phyloP scores from a whole-genome alignment of 2,329 filamentous ascomycete species.

The Xylariaceae sp. region DNA sequence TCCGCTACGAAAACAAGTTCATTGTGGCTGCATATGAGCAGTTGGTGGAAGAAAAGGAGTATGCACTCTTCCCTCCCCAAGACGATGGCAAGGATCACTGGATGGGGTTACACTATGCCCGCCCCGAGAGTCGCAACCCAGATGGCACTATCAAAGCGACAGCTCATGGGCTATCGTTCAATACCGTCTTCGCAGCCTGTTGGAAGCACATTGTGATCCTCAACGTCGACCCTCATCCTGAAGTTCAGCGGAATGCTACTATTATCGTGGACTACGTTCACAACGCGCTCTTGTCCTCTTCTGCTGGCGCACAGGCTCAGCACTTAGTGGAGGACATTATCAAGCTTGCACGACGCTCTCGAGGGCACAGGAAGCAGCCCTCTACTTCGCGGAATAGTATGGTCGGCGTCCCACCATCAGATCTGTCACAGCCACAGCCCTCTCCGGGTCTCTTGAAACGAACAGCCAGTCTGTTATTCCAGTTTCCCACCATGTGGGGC shows the following conservation, averaged over 20 bases:
- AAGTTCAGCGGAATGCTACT: conserved; percentile 78
- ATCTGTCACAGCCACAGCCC: conserved; percentile 35
- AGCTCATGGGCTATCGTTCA: conserved; percentile 61
- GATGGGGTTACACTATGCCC: conserved; percentile 55
- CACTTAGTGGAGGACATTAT: conserved; percentile 67
- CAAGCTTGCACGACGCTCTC: conserved; percentile 39
- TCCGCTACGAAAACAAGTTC: conserved; percentile 87
- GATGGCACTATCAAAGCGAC: conserved; percentile 51
- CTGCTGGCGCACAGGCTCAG: conserved; percentile 63
- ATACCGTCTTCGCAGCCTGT: conserved; percentile 85
- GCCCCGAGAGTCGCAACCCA: conserved; percentile 45
- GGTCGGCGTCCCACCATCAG: conserved; percentile 28
- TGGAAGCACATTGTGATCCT: conserved; percentile 92
- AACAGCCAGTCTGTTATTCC: conserved; percentile 57
- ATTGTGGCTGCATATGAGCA: conserved; percentile 89
- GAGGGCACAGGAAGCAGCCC: conserved; percentile 34
- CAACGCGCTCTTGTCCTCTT: conserved; percentile 67
- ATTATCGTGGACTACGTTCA: conserved; percentile 84
- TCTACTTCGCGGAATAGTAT: conserved; percentile 36
- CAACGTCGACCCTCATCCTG: conserved; percentile 88
- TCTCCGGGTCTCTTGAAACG: conserved; percentile 54
- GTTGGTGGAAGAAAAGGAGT: conserved; percentile 72
- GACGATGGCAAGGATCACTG: conserved; percentile 52
- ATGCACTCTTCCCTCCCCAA: conserved; percentile 47
- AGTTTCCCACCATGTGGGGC: conserved; percentile 42